These are phyloP conservation scores for Coniella vitis DNA, from an alignment of 2,329 filamentous ascomycete species.

Conservation along the genomic window DNA sequence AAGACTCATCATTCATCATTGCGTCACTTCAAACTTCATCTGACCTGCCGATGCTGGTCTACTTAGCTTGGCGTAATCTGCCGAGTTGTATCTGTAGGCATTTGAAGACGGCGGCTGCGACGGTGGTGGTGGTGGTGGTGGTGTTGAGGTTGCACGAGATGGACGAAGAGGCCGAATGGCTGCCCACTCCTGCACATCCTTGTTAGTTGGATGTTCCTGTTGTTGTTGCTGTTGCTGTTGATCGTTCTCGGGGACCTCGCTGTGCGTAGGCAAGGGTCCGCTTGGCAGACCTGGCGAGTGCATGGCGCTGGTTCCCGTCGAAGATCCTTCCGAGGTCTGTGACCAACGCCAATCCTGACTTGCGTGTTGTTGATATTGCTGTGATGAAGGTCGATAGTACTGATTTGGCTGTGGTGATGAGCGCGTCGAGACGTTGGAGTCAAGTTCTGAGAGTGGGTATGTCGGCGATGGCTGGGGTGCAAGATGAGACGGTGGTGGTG, in stretches of 20 bases:
- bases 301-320: conserved; percentile 23
- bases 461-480: conserved; percentile 26
- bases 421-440: conserved; percentile 21
- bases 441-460: conserved; percentile 18
- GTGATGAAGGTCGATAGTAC: neutral
- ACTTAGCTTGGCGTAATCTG: conserved; percentile 27
- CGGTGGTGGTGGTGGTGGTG: conserved; percentile 14
- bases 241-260: conserved; percentile 40
- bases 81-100: conserved; percentile 32
- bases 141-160: conserved; percentile 4
- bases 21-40: conserved; percentile 4
- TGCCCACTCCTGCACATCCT: conserved; percentile 23
- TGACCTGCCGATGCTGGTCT: neutral
- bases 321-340: conserved; percentile 23
- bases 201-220: neutral
- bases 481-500: conserved; percentile 20
- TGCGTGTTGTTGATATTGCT: conserved; percentile 5
- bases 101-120: conserved; percentile 15
- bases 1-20: neutral
- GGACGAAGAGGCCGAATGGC: conserved; percentile 4
- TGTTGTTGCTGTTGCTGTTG: conserved; percentile 3
- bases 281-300: conserved; percentile 33
- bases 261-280: conserved; percentile 38
- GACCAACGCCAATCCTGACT: conserved; percentile 35
- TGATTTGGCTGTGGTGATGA: conserved; percentile 22